Base-by-base conservation (phyloP, 139 green algal genomes). In the Yamagishiella unicocca region DNA sequence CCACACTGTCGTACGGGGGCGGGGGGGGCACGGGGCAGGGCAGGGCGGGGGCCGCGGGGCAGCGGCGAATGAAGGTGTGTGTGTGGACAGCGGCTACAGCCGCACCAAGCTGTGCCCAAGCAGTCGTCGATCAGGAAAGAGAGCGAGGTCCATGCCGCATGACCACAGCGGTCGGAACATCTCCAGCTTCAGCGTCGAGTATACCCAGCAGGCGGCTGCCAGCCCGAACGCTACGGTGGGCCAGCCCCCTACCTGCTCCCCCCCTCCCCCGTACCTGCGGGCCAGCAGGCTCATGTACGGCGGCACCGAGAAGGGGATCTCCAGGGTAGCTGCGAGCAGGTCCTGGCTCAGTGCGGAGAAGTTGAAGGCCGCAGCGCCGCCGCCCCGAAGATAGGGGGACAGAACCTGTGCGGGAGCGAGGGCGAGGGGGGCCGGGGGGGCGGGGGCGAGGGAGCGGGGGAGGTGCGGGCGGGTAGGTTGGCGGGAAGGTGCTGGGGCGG, bases 261-360 rank as follows among this genome's bases (percentile, higher is more conserved):
- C n/a, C 58, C 58, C 22, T 6, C 58, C 38, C 68, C 31, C 64
- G 24, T 73, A 83, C 76, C 54, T 70, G 27, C 95, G 80, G 1
- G 93, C 96, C 61, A 98, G 86, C 71, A 98, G 92, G 6, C 83
- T 90, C 90, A 98, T 98, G 93, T 98, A 98, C 31, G 96, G 96
- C 22, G 96, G 96, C 82, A 98, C 95, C 7, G 62, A 91, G 89
- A 98, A 98, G 42, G 96, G 96, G 71, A 98, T 98, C 89, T 98
- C 94, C 54, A 97, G 90, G 24, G 94, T 95, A 5, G 93, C 93
- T 0, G 90, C 84, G 43, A 98, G 89, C 87, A 98, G 83, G 89
- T 98, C 96, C 73, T 93, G 88, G 22, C 50, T 85, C 17, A 94
- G 91, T 0, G 90, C 89, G 86, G 93, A 78, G 86, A 96, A 96